Conservation (phyloP, 2,329 filamentous ascomycete genomes). For the Ampelomyces quisqualis region DNA sequence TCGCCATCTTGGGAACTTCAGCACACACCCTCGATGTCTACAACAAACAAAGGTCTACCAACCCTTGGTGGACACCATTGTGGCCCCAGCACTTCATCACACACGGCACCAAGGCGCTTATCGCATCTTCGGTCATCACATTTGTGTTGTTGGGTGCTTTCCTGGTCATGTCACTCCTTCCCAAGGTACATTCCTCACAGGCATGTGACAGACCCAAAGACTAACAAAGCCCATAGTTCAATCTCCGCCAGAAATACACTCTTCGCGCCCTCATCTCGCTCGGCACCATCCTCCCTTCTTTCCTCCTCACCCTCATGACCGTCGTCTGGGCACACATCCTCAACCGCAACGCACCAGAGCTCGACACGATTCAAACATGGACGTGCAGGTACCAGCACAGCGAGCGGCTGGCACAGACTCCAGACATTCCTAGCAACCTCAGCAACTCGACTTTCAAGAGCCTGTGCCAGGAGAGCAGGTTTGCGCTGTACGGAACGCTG, state of each 20-base stretch:
- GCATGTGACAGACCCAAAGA: background rate
- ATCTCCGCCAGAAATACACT: constrained; percentile 37
- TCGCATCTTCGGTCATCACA: constrained; percentile 44
- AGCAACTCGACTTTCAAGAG: constrained; percentile 42
- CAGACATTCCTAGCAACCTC: constrained; percentile 28
- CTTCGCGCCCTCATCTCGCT: constrained; percentile 44
- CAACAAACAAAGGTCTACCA: constrained; percentile 45
- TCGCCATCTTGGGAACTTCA: constrained; percentile 48
- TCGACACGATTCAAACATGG: constrained; percentile 46
- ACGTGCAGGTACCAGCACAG: constrained; percentile 42
- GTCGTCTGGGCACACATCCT: constrained; percentile 45
- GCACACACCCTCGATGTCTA: constrained; percentile 48
- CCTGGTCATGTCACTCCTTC: constrained; percentile 38
- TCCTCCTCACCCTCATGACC: constrained; percentile 45
- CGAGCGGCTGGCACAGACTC: constrained; percentile 22
- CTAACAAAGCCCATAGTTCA: constrained; percentile 28
- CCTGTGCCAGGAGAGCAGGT: constrained; percentile 48
- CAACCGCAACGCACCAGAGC: constrained; percentile 36
- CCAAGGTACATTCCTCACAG: constrained; percentile 29
- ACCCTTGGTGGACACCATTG: constrained; percentile 52
- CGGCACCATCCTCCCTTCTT: constrained; percentile 39
- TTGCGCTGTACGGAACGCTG: constrained; percentile 49
- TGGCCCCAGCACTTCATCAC: constrained; percentile 53
- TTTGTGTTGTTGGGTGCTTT: constrained; percentile 44
- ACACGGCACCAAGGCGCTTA: constrained; percentile 45